A percentile compares a stretch with the other conserved stretches of the same genome.
Evolutionary conservation across 139 green algal species (phyloP).

Genomic region (Chlamydomonas incerta): DNA sequence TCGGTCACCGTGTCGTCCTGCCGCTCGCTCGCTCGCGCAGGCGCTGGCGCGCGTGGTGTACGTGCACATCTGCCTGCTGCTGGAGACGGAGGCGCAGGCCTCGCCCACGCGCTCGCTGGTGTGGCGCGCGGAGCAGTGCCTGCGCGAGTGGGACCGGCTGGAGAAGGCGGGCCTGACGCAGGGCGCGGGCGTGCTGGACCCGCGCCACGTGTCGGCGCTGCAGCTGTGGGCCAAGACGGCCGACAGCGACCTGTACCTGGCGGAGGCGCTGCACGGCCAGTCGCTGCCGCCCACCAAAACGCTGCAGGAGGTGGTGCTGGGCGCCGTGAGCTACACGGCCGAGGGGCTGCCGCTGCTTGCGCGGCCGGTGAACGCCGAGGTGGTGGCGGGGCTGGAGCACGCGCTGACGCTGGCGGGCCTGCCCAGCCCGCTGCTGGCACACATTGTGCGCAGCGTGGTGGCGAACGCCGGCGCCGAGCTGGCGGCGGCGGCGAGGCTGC

Average conservation of each 20-base stretch:
- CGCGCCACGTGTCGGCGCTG: slow-evolving; percentile 61
- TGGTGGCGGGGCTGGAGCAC: slow-evolving; percentile 57
- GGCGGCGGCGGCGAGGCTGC: slow-evolving; percentile 60
- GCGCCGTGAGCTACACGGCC: slow-evolving; percentile 15
- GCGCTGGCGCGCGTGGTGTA: slow-evolving; percentile 69
- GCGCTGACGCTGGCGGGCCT: slow-evolving; percentile 54
- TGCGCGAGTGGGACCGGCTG: slow-evolving; percentile 80
- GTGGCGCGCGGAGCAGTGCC: slow-evolving; percentile 73
- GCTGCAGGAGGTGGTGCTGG: slow-evolving; percentile 58
- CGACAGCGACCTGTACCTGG: slow-evolving; percentile 75
- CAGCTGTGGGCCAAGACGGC: slow-evolving; percentile 70
- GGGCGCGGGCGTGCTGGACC: slow-evolving; percentile 38
- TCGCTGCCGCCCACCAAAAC: slow-evolving; percentile 62
- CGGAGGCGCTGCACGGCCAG: slow-evolving; percentile 72
- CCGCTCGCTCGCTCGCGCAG: not conserved
- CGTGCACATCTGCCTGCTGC: slow-evolving; percentile 73
- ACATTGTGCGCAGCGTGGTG: slow-evolving; percentile 25
- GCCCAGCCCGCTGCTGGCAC: slow-evolving; percentile 40
- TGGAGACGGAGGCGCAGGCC: slow-evolving; percentile 72
- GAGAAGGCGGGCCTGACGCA: slow-evolving; percentile 53
- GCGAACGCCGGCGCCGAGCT: slow-evolving; percentile 59
- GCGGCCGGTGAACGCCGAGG: slow-evolving; percentile 48
- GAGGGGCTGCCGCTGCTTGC: slow-evolving; percentile 30
- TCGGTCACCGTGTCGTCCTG: too few relatives aligned
- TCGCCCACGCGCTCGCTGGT: slow-evolving; percentile 68